Percentiles rank a stretch among this genome's conserved stretches.
phyloP scores from a whole-genome alignment of 2,329 filamentous ascomycete species.

The Epichloe uncinata region DNA sequence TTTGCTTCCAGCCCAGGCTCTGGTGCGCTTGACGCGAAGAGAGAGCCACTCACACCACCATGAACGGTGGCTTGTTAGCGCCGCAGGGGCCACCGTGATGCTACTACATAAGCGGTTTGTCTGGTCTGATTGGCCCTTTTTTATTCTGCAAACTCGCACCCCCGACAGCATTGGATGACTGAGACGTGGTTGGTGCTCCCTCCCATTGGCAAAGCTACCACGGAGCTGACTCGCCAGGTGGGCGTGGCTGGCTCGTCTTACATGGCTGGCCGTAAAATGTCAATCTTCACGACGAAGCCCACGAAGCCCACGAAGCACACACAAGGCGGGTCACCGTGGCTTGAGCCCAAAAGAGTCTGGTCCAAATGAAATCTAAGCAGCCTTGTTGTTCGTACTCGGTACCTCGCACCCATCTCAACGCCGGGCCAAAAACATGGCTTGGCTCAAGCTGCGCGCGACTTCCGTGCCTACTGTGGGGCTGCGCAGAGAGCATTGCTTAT shows the following conservation, averaged over 20 bases:
- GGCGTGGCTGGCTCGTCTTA: background rate
- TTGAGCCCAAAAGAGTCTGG: background rate
- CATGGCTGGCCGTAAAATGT: background rate
- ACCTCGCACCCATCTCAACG: background rate
- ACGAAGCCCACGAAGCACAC: too few relatives aligned
- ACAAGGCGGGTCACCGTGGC: too few relatives aligned
- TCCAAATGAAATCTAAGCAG: background rate
- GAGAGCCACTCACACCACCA: background rate
- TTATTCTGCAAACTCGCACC: background rate
- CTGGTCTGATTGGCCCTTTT: background rate
- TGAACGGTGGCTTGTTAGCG: background rate
- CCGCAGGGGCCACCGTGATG: background rate
- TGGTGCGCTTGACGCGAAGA: constrained; percentile 1
- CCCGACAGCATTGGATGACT: background rate
- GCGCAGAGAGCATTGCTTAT: too few relatives aligned
- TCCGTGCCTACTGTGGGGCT: too few relatives aligned
- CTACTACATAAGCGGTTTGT: background rate
- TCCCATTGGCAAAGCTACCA: too few relatives aligned
- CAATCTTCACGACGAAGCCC: background rate
- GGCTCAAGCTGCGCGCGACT: too few relatives aligned
- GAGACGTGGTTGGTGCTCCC: background rate
- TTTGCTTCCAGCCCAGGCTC: background rate
- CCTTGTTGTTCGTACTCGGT: background rate
- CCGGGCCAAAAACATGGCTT: too few relatives aligned
- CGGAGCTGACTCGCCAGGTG: background rate